phyloP scores from a whole-genome alignment of 768 basidiomycete genomes.

The Auricularia sp. region DNA sequence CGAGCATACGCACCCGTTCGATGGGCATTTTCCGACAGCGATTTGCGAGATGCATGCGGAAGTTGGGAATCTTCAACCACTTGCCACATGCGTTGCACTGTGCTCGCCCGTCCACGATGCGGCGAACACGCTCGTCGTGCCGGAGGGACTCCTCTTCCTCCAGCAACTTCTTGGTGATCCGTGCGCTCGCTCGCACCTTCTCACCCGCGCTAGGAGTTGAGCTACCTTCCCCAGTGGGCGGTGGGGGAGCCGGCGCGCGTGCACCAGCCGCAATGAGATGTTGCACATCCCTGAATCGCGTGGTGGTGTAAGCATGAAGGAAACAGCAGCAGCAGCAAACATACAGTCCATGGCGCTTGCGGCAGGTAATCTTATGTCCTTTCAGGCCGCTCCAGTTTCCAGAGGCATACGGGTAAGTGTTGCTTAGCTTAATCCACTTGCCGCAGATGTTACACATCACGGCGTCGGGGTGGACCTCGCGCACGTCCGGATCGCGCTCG shows the following conservation, averaged over 20 bases:
- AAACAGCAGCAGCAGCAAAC: not conserved
- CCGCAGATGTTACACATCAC: not conserved
- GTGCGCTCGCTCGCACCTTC: not conserved
- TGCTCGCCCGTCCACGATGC: not conserved
- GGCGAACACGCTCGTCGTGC: not conserved
- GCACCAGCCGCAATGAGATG: too few species aligned
- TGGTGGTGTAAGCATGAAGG: not conserved
- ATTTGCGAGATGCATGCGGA: not conserved
- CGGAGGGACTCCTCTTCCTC: not conserved
- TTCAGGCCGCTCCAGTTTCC: not conserved
- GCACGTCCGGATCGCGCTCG: not conserved
- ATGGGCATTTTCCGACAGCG: not conserved
- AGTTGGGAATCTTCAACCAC: not conserved
- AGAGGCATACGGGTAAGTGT: not conserved
- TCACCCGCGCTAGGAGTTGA: too few species aligned
- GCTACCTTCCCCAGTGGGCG: too few species aligned
- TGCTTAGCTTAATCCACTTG: not conserved
- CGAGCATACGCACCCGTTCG: too few species aligned
- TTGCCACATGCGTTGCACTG: not conserved
- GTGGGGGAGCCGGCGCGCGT: too few species aligned
- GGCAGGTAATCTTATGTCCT: not conserved
- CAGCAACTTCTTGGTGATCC: not conserved
- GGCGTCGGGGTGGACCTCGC: not conserved
- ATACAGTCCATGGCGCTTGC: not conserved
- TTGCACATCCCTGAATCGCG: too few species aligned